Conservation (phyloP, 2,329 filamentous ascomycete species). For the Pseudogymnoascus verrucosus region DNA sequence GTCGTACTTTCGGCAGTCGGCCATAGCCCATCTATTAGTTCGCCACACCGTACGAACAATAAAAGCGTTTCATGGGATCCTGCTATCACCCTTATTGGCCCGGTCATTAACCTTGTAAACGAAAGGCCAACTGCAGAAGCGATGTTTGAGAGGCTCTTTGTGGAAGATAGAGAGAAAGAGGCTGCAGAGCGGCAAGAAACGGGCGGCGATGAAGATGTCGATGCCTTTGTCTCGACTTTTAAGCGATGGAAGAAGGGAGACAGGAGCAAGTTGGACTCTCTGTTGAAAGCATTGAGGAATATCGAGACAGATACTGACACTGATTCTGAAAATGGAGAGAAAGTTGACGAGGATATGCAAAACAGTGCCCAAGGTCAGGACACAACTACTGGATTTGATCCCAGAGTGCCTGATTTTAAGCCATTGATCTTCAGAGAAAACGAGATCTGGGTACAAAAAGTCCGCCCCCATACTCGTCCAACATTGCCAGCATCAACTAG, state of each 20-base stretch:
- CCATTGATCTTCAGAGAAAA: neutral
- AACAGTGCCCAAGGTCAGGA: neutral
- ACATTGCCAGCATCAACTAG: neutral
- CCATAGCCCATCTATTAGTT: neutral
- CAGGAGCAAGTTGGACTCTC: neutral
- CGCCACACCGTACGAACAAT: neutral
- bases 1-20: neutral
- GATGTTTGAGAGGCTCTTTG: neutral
- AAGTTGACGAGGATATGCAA: neutral
- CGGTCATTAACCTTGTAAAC: neutral
- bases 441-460: neutral
- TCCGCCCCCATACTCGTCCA: neutral
- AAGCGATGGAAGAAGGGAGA: conserved; percentile 5
- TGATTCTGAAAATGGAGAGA: neutral
- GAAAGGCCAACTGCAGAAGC: neutral
- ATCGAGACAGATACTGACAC: neutral
- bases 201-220: neutral
- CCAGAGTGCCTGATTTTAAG: neutral
- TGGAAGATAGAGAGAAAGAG: neutral
- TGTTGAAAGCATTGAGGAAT: neutral
- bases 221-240: neutral
- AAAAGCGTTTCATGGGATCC: conserved; percentile 5
- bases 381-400: neutral
- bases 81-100: neutral
- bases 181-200: neutral